Base-by-base conservation (phyloP, 2,329 filamentous ascomycete species). In the Chaetomium sp. region DNA sequence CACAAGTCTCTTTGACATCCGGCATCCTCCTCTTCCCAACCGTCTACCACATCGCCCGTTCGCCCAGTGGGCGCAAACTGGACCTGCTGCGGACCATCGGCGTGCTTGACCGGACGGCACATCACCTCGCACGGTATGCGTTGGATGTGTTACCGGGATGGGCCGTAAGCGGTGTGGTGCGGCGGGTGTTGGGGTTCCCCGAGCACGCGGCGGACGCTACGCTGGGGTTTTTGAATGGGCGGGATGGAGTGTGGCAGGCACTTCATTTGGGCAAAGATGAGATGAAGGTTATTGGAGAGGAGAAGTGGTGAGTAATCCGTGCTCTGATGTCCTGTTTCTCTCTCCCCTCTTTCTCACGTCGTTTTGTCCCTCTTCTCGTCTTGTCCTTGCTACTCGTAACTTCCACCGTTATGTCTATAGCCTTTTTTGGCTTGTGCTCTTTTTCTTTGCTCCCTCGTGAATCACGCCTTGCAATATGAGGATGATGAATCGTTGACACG, bases 11-110 rank as follows among this genome's bases (percentile, higher is more conserved):
- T 27, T 70, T 83, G 27, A 68, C 67, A 38, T 72, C 76, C 34
- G 86, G 79, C 1, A 75, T 90, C 43, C 74, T 91, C 54, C 76
- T 91, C 14, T 90, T 90, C 67, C 87, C 88, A 1, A 89, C 88
- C 1, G 78, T 91, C 40, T 78, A 84, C n/a, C 80, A 89, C 69
- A 84, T 91, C 59, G 81, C 82, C 8, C 70, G 73, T 54, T 88
- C 84, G 1, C 76, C 79, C 0, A 82, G 75, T 34, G 88, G 87
- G 1, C 70, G 70, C 54, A 78, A 77, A 48, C 70, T 85, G 41
- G 69, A 71, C 40, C 60, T 74, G 4, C 64, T 82, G 5, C 71
- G 72, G 2, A 66, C 70, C 44, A 70, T 70, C 4, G 74, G 76
- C 1, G 56, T 75, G 2, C 64, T 82, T 2, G 71, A 75, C 33